Evolutionary conservation across 192 early-diverging fungal genomes (phyloP).

Genomic region (Pilaira anomala): DNA sequence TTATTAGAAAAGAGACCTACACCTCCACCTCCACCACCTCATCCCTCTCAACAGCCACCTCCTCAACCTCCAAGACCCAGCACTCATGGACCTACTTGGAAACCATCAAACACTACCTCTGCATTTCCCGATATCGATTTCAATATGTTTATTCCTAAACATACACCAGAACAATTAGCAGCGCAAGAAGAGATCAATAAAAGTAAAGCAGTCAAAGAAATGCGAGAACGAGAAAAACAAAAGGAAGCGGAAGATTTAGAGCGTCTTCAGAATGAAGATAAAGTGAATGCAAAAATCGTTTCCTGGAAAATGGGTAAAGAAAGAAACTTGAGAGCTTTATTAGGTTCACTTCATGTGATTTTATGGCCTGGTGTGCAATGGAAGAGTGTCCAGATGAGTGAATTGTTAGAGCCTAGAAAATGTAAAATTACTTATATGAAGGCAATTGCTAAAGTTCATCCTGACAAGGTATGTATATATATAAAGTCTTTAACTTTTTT

Average conservation of each 20-base stretch:
- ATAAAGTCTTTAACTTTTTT: conserved; percentile 4
- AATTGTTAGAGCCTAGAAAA: conserved; percentile 79
- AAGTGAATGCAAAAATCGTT: conserved; percentile 70
- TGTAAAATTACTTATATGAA: conserved; percentile 93
- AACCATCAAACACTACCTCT: neutral
- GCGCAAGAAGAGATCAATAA: conserved; percentile 6
- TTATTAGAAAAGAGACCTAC: neutral
- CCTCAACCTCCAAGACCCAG: neutral
- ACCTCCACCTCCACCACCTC: neutral
- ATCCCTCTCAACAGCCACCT: neutral
- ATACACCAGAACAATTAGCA: neutral
- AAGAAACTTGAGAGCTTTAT: conserved; percentile 82
- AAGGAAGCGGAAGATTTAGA: conserved; percentile 75
- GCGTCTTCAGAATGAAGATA: conserved; percentile 71
- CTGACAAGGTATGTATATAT: conserved; percentile 77
- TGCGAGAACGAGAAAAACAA: conserved; percentile 68
- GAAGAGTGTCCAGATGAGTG: conserved; percentile 74
- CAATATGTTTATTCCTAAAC: conserved; percentile 14
- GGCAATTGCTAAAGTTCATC: conserved; percentile 89
- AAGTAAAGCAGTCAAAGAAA: conserved; percentile 60
- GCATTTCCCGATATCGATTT: conserved; percentile 27
- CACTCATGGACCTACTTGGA: neutral
- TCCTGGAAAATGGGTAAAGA: conserved; percentile 88
- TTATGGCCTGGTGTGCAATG: conserved; percentile 77
- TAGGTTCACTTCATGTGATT: conserved; percentile 74